Evolutionary conservation across 192 early-diverging fungal species (phyloP).

Genomic region (Backusella australiensis): DNA sequence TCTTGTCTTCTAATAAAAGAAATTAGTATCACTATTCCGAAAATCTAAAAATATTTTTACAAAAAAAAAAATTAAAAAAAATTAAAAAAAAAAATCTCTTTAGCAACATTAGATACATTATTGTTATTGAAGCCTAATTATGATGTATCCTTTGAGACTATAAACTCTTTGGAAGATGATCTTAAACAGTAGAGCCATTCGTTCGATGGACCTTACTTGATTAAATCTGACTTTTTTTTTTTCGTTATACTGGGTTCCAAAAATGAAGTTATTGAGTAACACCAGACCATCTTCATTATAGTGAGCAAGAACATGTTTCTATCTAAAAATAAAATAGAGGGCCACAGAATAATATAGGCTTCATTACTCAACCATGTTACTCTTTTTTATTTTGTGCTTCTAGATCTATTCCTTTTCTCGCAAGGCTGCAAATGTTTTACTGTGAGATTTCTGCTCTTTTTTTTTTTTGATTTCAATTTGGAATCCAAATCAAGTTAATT

Average conservation of each 20-base stretch:
- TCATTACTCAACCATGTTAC: neutral
- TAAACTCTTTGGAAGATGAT: neutral
- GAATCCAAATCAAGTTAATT: neutral
- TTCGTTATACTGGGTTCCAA: neutral
- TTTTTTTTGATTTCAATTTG: neutral
- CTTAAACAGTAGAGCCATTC: neutral
- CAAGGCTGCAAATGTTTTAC: neutral
- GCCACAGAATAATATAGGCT: neutral
- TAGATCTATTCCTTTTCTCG: neutral
- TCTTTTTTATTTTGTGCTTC: neutral
- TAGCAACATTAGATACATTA: neutral
- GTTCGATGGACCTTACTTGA: neutral
- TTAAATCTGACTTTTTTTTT: neutral
- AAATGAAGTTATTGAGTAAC: neutral
- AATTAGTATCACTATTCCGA: neutral
- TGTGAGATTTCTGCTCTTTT: neutral
- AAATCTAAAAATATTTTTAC: neutral
- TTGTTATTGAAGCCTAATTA: neutral
- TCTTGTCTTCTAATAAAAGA: neutral
- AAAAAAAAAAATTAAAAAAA: too few relatives aligned
- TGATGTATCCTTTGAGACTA: neutral
- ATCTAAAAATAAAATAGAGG: neutral
- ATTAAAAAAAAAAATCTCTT: neutral
- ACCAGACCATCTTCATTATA: slow-evolving; percentile 3
- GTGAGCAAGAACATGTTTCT: neutral